A percentile compares a stretch with the other conserved stretches of the same genome.
Evolutionary conservation across 805 yeast species (phyloP).

Genomic region (Cyberlindnera maclurae): DNA sequence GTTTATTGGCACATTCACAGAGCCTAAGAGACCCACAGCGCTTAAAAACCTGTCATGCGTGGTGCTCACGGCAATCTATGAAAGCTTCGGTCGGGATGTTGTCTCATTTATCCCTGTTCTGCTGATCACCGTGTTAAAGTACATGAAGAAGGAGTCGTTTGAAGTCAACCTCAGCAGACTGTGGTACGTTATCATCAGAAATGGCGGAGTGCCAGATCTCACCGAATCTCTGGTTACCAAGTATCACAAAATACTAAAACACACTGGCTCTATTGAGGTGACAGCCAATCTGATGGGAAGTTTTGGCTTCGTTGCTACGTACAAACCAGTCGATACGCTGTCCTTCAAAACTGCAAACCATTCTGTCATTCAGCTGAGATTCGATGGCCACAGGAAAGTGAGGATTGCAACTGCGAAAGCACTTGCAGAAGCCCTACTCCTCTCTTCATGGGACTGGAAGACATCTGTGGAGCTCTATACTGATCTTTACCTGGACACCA

Average conservation of each 20-base stretch:
- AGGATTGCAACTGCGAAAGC: slow-evolving; percentile 26
- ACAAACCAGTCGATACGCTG: slow-evolving; percentile 25
- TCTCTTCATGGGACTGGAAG: slow-evolving; percentile 15
- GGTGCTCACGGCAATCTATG: slow-evolving; percentile 25
- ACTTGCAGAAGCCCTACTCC: slow-evolving; percentile 28
- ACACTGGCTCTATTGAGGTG: slow-evolving; percentile 10
- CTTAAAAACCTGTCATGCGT: slow-evolving; percentile 26
- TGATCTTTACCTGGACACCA: slow-evolving; percentile 20
- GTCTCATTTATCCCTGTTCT: slow-evolving; percentile 29
- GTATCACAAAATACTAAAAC: slow-evolving; percentile 18
- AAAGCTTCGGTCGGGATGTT: slow-evolving; percentile 27
- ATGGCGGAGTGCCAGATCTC: slow-evolving; percentile 18
- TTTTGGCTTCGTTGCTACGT: slow-evolving; percentile 18
- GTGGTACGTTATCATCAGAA: slow-evolving; percentile 15
- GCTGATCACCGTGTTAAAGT: slow-evolving; percentile 24
- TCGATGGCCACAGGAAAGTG: slow-evolving; percentile 12
- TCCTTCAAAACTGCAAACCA: slow-evolving; percentile 18
- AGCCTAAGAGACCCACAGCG: slow-evolving; percentile 20
- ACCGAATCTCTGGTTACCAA: slow-evolving; percentile 13
- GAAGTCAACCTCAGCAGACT: slow-evolving; percentile 18
- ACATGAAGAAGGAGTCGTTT: slow-evolving; percentile 26
- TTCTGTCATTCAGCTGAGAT: slow-evolving; percentile 15
- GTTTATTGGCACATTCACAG: slow-evolving; percentile 23
- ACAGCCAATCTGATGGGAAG: slow-evolving; percentile 11
- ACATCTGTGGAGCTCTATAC: slow-evolving; percentile 16